Evolutionary conservation across 441 rosid genomes (phyloP), one percentile per base, ranked within the genome.

Genomic region (Iberis amara): DNA sequence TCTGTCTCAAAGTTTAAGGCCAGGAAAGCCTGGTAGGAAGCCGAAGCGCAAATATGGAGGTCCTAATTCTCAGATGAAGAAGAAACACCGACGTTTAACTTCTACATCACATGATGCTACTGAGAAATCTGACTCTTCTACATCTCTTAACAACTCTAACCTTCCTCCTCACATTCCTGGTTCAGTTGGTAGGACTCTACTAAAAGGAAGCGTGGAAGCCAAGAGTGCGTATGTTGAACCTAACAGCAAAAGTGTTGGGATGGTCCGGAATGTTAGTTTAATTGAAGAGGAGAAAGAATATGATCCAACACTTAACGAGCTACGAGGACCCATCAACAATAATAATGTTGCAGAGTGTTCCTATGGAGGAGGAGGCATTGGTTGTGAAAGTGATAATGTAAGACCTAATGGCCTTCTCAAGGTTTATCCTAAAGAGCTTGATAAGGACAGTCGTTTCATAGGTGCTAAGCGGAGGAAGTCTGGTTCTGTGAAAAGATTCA

Each of bases 381-480:
- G 63, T 44, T 70, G 69, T 42, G 86, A 76, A 69, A 76, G 77
- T 24, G 69, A 46, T 62, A 71, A 42, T 38, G 73, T 61, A 44
- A 36, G 70, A 39, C 47, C 67, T 18, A 71, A 70, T 67, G 89
- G 89, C 57, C 54, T 69, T 49, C 68, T 72, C 54, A 76, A 68
- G 66, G 67, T 62, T 48, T 81, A 70, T 61, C 60, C 43, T 37
- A 68, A 53, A 41, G 91, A 83, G 57, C 43, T 65, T 39, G 72
- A 66, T 69, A 81, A 68, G 60, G 59, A 65, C 67, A 76, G 73
- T 76, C 76, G 84, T 36, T 76, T 73, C 18, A 81, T 61, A 1
- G 99, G 99, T 64, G 80, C 96, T 33, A 83, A 68, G 72, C 77
- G 90, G 74, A 83, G 97, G 70, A 86, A 94, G 70, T 76, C 90